Conservation (phyloP, 2,329 filamentous ascomycete genomes). For the Colletotrichum tofieldiae region DNA sequence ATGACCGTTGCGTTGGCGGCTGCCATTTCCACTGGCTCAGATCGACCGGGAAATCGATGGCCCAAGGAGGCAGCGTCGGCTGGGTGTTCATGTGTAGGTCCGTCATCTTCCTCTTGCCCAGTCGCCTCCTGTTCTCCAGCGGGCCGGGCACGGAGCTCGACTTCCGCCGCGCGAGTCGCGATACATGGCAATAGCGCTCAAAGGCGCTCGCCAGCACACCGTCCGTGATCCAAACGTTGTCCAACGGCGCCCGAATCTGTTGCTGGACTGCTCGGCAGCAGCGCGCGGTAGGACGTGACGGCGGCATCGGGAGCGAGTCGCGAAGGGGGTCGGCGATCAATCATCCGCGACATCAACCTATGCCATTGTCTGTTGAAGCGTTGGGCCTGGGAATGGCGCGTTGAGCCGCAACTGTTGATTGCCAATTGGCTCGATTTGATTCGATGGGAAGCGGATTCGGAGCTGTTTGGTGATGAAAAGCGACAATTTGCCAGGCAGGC, state of each 20-base stretch:
- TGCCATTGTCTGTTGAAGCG: background rate
- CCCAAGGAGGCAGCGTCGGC: slow-evolving; percentile 61
- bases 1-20: slow-evolving; percentile 58
- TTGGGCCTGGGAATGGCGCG: background rate
- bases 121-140: slow-evolving; percentile 68
- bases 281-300: slow-evolving; percentile 52
- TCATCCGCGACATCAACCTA: background rate
- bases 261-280: slow-evolving; percentile 66
- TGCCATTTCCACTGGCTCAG: slow-evolving; percentile 68
- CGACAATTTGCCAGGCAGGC: slow-evolving; percentile 16
- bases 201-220: slow-evolving; percentile 67
- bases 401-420: background rate
- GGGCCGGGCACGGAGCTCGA: slow-evolving; percentile 65
- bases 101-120: slow-evolving; percentile 69
- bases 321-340: background rate
- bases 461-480: slow-evolving; percentile 21
- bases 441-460: background rate
- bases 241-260: slow-evolving; percentile 53
- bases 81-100: slow-evolving; percentile 61
- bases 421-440: slow-evolving; percentile 25
- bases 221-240: slow-evolving; percentile 74
- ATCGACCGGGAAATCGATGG: slow-evolving; percentile 60
- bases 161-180: slow-evolving; percentile 48
- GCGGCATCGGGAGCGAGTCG: slow-evolving; percentile 14
- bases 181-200: slow-evolving; percentile 58